Conservation (phyloP, 192 early-diverging fungal genomes). For the Rhizoclosmatium globosum region DNA sequence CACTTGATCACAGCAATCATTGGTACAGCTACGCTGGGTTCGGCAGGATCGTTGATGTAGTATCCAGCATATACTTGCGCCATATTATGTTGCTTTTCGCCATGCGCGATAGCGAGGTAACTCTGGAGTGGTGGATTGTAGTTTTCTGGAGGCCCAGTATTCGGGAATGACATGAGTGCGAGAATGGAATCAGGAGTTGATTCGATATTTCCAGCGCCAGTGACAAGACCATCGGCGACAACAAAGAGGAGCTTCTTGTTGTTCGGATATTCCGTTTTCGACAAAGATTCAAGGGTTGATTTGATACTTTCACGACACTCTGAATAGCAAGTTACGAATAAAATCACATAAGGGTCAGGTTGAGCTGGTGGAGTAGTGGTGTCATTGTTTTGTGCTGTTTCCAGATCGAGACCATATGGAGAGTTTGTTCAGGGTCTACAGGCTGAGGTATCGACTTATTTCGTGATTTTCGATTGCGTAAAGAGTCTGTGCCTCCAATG, state of each 20-base stretch:
- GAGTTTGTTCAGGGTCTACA: background rate
- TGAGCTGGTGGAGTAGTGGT: background rate
- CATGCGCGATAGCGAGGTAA: conserved; percentile 56
- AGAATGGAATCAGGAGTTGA: conserved; percentile 85
- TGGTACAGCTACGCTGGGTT: conserved; percentile 51
- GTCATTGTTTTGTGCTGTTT: background rate
- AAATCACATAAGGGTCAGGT: conserved; percentile 45
- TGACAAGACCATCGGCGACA: conserved; percentile 89
- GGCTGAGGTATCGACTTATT: background rate
- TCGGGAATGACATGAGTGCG: conserved; percentile 60
- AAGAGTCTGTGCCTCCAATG: background rate
- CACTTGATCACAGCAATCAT: conserved; percentile 52
- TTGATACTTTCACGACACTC: conserved; percentile 63
- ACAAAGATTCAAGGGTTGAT: conserved; percentile 86
- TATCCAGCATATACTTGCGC: conserved; percentile 67
- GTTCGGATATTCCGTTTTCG: conserved; percentile 84
- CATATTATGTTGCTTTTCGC: conserved; percentile 87
- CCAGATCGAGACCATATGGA: background rate
- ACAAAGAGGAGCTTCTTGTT: conserved; percentile 86
- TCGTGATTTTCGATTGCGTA: background rate
- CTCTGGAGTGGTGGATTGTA: conserved; percentile 18
- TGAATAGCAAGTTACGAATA: conserved; percentile 92
- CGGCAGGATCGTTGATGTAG: conserved; percentile 63
- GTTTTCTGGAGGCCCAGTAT: background rate
- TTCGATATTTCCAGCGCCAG: conserved; percentile 79